Evolutionary conservation across 441 rosid species (phyloP).

Genomic region (Jatropha podagrica): DNA sequence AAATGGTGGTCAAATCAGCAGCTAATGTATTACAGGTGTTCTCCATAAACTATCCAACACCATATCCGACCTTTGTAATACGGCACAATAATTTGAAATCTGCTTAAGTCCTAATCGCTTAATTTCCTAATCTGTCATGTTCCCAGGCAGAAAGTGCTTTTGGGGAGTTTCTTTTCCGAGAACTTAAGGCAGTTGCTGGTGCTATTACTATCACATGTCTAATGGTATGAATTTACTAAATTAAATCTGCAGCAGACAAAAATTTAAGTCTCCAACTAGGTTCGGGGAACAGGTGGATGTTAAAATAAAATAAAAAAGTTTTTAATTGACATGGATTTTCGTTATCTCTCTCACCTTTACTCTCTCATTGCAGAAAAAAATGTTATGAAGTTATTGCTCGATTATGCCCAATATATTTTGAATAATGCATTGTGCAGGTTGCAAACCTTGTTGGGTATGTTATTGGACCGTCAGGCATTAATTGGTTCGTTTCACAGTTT

Average conservation of each 20-base stretch:
- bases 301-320: background rate
- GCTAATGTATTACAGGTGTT: slow-evolving; percentile 63
- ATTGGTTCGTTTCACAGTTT: slow-evolving; percentile 74
- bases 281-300: background rate
- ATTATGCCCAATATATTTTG: background rate
- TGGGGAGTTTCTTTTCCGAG: slow-evolving; percentile 59
- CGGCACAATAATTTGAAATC: background rate
- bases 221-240: slow-evolving; percentile 55
- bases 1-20: slow-evolving; percentile 78
- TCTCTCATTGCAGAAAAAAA: background rate
- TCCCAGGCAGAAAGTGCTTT: slow-evolving; percentile 59
- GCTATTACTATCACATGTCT: slow-evolving; percentile 88
- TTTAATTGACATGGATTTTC: background rate
- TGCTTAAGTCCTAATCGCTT: background rate
- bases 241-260: background rate
- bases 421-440: slow-evolving; percentile 45
- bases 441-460: slow-evolving; percentile 97
- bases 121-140: slow-evolving; percentile 4
- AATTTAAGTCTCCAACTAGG: background rate
- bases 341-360: no score
- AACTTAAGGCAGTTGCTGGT: slow-evolving; percentile 73
- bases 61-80: background rate
- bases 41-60: slow-evolving; percentile 2
- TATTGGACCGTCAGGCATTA: slow-evolving; percentile 76
- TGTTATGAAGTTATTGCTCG: background rate